Evolutionary conservation across 257 asterid genomes (phyloP).

Genomic region (Lithospermum erythrorhizon): DNA sequence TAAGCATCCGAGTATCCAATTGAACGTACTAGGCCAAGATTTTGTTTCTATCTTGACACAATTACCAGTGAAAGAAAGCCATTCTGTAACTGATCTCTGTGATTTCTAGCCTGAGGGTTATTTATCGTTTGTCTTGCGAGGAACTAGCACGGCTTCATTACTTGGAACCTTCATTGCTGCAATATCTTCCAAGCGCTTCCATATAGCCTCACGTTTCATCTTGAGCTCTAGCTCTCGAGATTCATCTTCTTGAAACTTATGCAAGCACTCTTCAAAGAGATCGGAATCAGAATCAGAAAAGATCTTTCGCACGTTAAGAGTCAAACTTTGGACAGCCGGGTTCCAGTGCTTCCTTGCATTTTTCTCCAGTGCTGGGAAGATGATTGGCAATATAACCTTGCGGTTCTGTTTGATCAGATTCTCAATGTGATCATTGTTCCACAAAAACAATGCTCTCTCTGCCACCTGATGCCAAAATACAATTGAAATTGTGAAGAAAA

Average conservation of each 20-base stretch:
- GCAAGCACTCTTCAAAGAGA: constrained; percentile 55
- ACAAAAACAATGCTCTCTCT: constrained; percentile 67
- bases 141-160: constrained; percentile 30
- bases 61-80: constrained; percentile 13
- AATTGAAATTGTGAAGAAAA: background rate
- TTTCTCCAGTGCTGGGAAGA: constrained; percentile 60
- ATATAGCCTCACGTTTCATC: constrained; percentile 47
- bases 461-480: constrained; percentile 44
- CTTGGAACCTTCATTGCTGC: constrained; percentile 40
- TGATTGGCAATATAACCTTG: constrained; percentile 51
- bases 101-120: constrained; percentile 34
- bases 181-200: constrained; percentile 61
- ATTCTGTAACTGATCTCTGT: constrained; percentile 5
- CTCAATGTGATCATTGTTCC: constrained; percentile 70
- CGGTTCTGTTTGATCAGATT: constrained; percentile 63
- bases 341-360: constrained; percentile 65
- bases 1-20: background rate
- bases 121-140: constrained; percentile 20
- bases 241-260: constrained; percentile 45
- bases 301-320: constrained; percentile 53
- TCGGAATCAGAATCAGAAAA: constrained; percentile 56
- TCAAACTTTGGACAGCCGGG: constrained; percentile 63
- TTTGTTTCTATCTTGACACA: background rate
- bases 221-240: constrained; percentile 33
- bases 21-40: background rate